Conservation (phyloP, 768 basidiomycete species). For the Rhizopogon salebrosus region DNA sequence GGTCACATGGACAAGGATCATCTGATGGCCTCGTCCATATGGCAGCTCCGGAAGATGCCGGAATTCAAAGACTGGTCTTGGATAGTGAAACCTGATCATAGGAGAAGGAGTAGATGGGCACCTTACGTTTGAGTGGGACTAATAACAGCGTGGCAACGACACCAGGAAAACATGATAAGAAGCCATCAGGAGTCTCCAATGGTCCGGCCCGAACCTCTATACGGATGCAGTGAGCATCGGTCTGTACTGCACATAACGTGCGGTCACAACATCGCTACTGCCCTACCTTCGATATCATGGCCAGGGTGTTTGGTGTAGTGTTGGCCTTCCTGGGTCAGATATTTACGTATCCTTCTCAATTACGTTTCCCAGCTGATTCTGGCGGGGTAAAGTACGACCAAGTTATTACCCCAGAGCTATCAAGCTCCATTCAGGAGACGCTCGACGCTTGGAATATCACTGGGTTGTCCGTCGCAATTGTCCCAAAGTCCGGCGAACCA, state of each 20-base stretch:
- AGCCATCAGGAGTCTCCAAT: neutral
- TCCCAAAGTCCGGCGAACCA: conserved; percentile 17
- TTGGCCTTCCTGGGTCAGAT: neutral
- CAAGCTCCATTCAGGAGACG: conserved; percentile 13
- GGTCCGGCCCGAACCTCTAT: neutral
- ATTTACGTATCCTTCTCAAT: neutral
- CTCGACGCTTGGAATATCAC: conserved; percentile 19
- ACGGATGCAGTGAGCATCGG: no score
- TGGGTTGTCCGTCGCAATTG: conserved; percentile 26
- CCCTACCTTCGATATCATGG: neutral
- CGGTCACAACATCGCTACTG: neutral
- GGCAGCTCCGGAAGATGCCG: no score
- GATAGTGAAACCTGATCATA: no score
- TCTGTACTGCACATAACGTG: no score
- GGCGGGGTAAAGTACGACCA: neutral
- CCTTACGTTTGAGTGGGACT: no score
- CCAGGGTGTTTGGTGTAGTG: neutral
- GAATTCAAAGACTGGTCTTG: no score
- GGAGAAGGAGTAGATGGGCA: no score
- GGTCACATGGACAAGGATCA: no score
- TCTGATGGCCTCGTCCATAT: no score
- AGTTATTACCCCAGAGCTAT: conserved; percentile 15
- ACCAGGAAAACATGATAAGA: neutral
- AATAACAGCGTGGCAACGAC: neutral
- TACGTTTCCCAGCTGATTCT: neutral